Evolutionary conservation across 805 yeast species (phyloP), one percentile per base, ranked within the genome.

Genomic region (Kurtzmaniella fragi): DNA sequence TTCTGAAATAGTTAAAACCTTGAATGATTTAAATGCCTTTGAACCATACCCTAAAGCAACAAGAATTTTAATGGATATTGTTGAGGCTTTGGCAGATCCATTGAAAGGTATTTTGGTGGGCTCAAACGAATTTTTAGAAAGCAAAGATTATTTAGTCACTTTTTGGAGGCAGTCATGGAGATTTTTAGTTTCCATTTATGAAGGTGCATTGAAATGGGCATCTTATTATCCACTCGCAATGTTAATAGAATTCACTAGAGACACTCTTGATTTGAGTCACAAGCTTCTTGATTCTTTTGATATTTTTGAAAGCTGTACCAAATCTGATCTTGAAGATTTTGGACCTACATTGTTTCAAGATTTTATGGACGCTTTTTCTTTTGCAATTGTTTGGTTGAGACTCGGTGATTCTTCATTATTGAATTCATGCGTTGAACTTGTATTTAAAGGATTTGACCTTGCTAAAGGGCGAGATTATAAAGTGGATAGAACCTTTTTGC

Each of bases 181-280:
- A 11, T 83, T 87, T 44, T 60, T 91, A 41, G 75, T 77, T 33
- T 72, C 80, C 69, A 75, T 87, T 2, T 86, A 84, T 47, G 66
- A 68, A 31, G 73, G 76, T 40, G 86, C 95, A 1, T 62, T 84
- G 11, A 57, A 57, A 3, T 91, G 99, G 99, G 88, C 96, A 0
- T 60, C 71, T 2, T 60, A 64, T 28, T 82, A 79, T 49, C 75
- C 75, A 23, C 66, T 75, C 15, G 66, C 70, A 0, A 74, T 73
- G 36, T 66, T 87, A 49, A 74, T 82, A 32, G 95, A 89, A 41
- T 90, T 88, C 49, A 85, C 96, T 2, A 75, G 95, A 56, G 96
- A 88, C 53, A 81, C 87, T 0, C 68, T 91, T 37, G 96, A 90
- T 48, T 67, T 86, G 26, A 82, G 95, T 42, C 80, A 82, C 44